These are phyloP conservation scores for Aspergillus nanangensis DNA, from an alignment of 495 filamentous ascomycete genomes.

Conservation along the genomic window DNA sequence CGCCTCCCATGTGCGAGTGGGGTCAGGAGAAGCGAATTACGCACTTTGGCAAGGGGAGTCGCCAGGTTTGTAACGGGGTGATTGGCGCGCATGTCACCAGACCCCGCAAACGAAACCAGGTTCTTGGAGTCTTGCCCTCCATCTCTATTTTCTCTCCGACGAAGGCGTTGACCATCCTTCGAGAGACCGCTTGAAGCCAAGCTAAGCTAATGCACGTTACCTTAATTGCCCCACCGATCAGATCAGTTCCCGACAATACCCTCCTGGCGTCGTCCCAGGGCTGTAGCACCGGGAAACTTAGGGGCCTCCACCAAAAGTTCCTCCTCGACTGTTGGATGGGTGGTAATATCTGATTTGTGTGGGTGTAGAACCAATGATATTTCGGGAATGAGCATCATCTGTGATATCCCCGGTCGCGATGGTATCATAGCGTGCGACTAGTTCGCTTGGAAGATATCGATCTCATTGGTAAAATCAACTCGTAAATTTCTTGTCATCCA, in stretches of 20 bases:
- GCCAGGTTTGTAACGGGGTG: conserved; percentile 7
- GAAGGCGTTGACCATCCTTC: background rate
- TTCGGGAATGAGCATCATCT: too few species aligned
- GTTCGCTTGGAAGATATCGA: too few species aligned
- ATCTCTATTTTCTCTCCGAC: background rate
- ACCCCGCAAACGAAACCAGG: conserved; percentile 16
- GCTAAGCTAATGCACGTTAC: conserved; percentile 42
- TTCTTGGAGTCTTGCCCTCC: conserved; percentile 6
- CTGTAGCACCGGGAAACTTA: conserved; percentile 37
- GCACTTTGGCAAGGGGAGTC: conserved; percentile 11
- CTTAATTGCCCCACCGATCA: conserved; percentile 19
- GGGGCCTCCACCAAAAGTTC: conserved; percentile 10
- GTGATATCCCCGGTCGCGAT: too few species aligned
- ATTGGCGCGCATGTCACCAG: conserved; percentile 17
- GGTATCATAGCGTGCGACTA: too few species aligned
- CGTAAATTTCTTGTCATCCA: too few species aligned
- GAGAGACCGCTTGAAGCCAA: conserved; percentile 18
- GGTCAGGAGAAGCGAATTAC: conserved; percentile 9
- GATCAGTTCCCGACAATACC: conserved; percentile 7
- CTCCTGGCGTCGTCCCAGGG: conserved; percentile 25
- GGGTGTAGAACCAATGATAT: background rate
- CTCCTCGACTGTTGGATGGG: too few species aligned
- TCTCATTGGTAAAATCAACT: too few species aligned
- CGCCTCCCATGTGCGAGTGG: conserved; percentile 12
- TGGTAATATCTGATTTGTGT: background rate